Conservation (phyloP, 176 grass and related monocot genomes). For the barley (Hordeum vulgare) region DNA sequence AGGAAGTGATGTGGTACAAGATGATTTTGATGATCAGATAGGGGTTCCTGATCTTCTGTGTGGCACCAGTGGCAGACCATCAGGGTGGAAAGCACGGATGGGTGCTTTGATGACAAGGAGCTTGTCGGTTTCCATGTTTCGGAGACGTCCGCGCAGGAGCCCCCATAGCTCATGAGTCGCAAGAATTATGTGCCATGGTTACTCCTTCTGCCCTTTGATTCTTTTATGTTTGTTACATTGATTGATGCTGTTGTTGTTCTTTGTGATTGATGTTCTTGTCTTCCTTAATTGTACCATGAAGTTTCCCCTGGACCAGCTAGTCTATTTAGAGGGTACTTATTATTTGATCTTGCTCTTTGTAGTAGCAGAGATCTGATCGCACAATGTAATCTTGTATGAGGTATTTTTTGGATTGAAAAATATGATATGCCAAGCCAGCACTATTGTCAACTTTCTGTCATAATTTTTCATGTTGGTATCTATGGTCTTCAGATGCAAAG, state of each 20-base stretch:
- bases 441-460: background rate
- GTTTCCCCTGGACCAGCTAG: constrained; percentile 6
- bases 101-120: constrained; percentile 30
- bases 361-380: constrained; percentile 6
- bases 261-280: constrained; percentile 9
- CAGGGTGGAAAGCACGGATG: constrained; percentile 42
- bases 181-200: constrained; percentile 15
- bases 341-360: constrained; percentile 17
- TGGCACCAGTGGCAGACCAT: constrained; percentile 32
- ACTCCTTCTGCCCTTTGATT: constrained; percentile 22
- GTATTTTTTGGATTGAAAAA: constrained; percentile 17
- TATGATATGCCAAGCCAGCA: background rate
- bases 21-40: constrained; percentile 42
- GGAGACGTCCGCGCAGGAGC: constrained; percentile 17
- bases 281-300: constrained; percentile 19
- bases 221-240: constrained; percentile 32
- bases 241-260: constrained; percentile 5
- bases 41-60: constrained; percentile 21
- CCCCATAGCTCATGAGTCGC: constrained; percentile 21
- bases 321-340: constrained; percentile 4
- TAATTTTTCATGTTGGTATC: background rate
- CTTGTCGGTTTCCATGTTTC: constrained; percentile 45
- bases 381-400: constrained; percentile 29
- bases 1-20: constrained; percentile 31
- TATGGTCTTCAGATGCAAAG: background rate